Conservation (phyloP, 306 rosid genomes). For the Begonia masoniana region DNA sequence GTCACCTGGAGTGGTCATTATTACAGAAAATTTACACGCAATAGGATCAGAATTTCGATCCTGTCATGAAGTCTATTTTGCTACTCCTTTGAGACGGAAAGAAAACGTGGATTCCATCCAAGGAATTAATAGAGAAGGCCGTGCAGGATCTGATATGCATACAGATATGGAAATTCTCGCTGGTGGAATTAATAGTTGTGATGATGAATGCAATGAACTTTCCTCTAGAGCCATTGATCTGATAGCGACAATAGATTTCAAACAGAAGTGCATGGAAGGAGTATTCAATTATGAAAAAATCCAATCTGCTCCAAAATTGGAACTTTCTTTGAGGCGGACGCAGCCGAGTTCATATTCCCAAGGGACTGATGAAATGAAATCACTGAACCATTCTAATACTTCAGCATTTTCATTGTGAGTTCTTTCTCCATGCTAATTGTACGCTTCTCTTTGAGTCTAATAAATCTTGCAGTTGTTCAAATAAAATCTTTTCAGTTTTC, state of each 20-base stretch:
- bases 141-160: constrained; percentile 14
- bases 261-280: constrained; percentile 21
- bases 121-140: constrained; percentile 5
- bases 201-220: constrained; percentile 25
- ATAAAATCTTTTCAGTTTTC: too few species aligned
- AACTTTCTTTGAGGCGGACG: constrained; percentile 42
- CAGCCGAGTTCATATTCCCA: constrained; percentile 21
- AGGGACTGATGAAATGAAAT: constrained; percentile 25
- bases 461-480: background rate
- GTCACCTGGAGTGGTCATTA: background rate
- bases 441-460: background rate
- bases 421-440: constrained; percentile 5
- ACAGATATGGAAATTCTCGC: constrained; percentile 13
- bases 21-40: constrained; percentile 27
- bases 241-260: constrained; percentile 41
- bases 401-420: constrained; percentile 71
- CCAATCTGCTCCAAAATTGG: constrained; percentile 35
- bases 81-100: constrained; percentile 17
- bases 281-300: constrained; percentile 9
- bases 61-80: constrained; percentile 19
- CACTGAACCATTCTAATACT: constrained; percentile 41
- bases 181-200: constrained; percentile 18
- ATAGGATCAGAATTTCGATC: constrained; percentile 20
- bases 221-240: constrained; percentile 46
- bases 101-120: constrained; percentile 1